These are phyloP conservation scores for Sungouiozyma ichnusensis DNA, from an alignment of 805 yeast genomes.

Conservation along the genomic window DNA sequence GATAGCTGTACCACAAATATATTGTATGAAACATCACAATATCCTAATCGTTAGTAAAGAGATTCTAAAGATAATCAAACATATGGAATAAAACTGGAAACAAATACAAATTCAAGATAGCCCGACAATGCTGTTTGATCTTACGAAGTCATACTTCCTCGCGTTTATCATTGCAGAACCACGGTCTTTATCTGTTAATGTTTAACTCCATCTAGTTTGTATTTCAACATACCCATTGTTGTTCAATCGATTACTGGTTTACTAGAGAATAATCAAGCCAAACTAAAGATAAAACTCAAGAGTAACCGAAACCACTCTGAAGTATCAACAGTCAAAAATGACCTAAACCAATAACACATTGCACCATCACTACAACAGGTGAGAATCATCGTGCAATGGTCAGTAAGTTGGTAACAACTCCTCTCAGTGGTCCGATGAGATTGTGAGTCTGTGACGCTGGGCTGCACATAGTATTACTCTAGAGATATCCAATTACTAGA, in stretches of 20 bases:
- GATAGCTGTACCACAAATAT: slow-evolving; percentile 55
- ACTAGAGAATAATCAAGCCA: neutral
- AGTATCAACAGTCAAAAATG: neutral
- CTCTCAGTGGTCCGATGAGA: neutral
- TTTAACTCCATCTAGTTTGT: too few relatives aligned
- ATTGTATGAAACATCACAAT: neutral
- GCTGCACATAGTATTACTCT: too few relatives aligned
- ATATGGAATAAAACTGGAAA: too few relatives aligned
- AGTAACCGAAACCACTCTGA: neutral
- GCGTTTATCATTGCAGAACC: too few relatives aligned
- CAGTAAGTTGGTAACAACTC: neutral
- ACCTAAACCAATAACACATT: neutral
- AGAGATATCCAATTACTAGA: too few relatives aligned
- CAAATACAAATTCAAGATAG: too few relatives aligned
- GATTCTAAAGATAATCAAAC: neutral
- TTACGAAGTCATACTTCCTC: too few relatives aligned
- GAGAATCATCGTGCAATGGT: neutral
- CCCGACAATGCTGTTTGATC: too few relatives aligned
- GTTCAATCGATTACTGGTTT: slow-evolving; percentile 23
- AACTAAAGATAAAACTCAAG: neutral
- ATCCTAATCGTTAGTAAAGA: slow-evolving; percentile 2
- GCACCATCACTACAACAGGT: neutral
- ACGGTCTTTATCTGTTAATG: too few relatives aligned
- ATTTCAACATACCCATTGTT: slow-evolving; percentile 41
- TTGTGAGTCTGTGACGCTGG: neutral